These are phyloP conservation scores for Sporobolomyces roseus DNA, from an alignment of 768 basidiomycete species.

Conservation along the genomic window DNA sequence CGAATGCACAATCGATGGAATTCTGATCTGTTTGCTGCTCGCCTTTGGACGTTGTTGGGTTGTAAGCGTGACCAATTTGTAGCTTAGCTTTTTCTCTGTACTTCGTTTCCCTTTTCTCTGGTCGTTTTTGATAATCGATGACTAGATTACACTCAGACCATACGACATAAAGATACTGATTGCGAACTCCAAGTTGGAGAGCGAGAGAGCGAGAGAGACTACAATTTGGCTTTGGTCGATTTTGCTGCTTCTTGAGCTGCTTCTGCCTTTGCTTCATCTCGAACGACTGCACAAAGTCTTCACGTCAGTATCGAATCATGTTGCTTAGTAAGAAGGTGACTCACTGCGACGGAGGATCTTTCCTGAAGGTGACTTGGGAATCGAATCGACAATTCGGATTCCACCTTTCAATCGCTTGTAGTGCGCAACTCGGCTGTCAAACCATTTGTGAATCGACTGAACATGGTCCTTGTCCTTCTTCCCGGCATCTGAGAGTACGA, in stretches of 20 bases:
- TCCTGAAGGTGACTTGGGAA: slow-evolving; percentile 40
- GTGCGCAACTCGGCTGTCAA: neutral
- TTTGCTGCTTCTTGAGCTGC: too few species aligned
- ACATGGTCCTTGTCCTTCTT: slow-evolving; percentile 13
- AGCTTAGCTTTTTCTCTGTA: neutral
- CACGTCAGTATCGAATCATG: too few species aligned
- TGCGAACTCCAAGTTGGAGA: too few species aligned
- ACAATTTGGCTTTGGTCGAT: neutral
- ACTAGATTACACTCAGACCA: too few species aligned
- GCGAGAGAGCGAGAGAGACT: too few species aligned
- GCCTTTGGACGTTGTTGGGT: neutral
- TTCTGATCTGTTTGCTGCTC: slow-evolving; percentile 1
- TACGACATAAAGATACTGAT: too few species aligned
- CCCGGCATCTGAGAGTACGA: slow-evolving; percentile 24
- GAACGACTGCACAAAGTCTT: too few species aligned
- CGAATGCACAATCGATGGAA: slow-evolving; percentile 25
- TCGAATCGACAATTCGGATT: slow-evolving; percentile 23
- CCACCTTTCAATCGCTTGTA: slow-evolving; percentile 11
- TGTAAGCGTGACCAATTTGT: neutral
- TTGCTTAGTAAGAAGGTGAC: neutral
- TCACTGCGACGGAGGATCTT: slow-evolving; percentile 35
- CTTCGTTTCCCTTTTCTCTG: neutral
- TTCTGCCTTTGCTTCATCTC: slow-evolving; percentile 7
- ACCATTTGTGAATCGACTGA: neutral
- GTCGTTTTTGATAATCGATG: too few species aligned